These are phyloP conservation scores for Dactylellina parvicollis DNA, from an alignment of 2,329 filamentous ascomycete species.

Conservation along the genomic window DNA sequence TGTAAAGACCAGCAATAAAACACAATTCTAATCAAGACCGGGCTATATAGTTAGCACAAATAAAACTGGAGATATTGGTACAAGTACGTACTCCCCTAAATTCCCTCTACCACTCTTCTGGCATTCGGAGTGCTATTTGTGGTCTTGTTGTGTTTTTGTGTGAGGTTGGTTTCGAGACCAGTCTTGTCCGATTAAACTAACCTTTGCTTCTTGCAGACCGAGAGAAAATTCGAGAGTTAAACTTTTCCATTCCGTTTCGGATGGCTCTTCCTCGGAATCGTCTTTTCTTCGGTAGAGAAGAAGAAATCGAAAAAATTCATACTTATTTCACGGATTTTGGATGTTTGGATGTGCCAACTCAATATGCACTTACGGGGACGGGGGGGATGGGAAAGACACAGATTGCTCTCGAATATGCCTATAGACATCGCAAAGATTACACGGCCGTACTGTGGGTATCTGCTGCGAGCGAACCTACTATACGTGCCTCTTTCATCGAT, in stretches of 20 bases:
- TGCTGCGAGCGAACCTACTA: conserved; percentile 23
- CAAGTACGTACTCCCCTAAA: too few relatives aligned
- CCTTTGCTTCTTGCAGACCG: too few relatives aligned
- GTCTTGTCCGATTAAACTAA: too few relatives aligned
- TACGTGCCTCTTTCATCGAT: not conserved
- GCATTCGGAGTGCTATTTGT: too few relatives aligned
- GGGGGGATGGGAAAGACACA: conserved; percentile 56
- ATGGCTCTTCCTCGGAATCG: conserved; percentile 10
- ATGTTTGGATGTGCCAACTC: not conserved
- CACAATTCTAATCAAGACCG: too few relatives aligned
- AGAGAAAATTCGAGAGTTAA: too few relatives aligned
- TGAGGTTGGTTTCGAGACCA: too few relatives aligned
- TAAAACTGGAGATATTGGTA: too few relatives aligned
- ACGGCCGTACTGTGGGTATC: conserved; percentile 57
- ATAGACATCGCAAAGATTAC: conserved; percentile 48
- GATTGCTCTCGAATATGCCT: conserved; percentile 56
- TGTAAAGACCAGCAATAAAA: too few relatives aligned
- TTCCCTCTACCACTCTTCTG: too few relatives aligned
- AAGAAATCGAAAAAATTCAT: conserved; percentile 1
- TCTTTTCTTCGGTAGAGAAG: conserved; percentile 11
- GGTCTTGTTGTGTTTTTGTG: too few relatives aligned
- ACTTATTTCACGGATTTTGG: not conserved
- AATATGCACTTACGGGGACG: conserved; percentile 13
- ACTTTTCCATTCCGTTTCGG: conserved; percentile 15
- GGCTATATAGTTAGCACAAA: too few relatives aligned